Conservation (phyloP, 805 yeast species). For the Torulaspora microellipsoides region DNA sequence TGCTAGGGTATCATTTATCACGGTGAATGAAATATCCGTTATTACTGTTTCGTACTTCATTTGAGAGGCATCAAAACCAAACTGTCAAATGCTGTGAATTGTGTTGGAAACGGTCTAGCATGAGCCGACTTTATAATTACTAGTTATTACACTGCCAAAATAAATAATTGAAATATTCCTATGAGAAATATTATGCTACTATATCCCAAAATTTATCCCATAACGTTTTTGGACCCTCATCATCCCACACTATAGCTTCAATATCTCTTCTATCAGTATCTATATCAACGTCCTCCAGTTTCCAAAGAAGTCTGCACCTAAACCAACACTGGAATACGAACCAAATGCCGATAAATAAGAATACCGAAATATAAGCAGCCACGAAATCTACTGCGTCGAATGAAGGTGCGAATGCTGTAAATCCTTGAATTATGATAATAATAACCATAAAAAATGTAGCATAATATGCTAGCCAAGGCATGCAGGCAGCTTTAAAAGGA, state of each 20-base stretch:
- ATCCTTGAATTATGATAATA: constrained; percentile 71
- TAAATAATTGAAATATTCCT: not conserved
- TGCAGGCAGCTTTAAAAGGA: constrained; percentile 69
- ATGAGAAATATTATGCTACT: constrained; percentile 30
- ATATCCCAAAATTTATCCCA: constrained; percentile 55
- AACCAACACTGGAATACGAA: constrained; percentile 49
- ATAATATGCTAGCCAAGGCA: constrained; percentile 66
- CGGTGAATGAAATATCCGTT: too few relatives aligned
- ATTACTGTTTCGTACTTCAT: too few relatives aligned
- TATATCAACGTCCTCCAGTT: constrained; percentile 60
- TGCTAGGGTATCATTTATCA: too few relatives aligned
- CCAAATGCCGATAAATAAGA: constrained; percentile 55
- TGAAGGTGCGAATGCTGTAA: constrained; percentile 49
- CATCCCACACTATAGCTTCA: constrained; percentile 58
- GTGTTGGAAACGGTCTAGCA: too few relatives aligned
- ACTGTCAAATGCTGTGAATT: too few relatives aligned
- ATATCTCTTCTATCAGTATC: constrained; percentile 62
- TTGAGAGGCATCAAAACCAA: too few relatives aligned
- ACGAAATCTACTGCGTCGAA: constrained; percentile 56
- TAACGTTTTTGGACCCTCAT: constrained; percentile 41
- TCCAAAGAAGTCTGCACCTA: constrained; percentile 44
- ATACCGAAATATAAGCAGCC: constrained; percentile 65
- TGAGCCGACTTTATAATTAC: too few relatives aligned
- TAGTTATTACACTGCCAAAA: not conserved
- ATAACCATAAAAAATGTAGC: constrained; percentile 50